These are phyloP conservation scores for Xylariomycetidae sp. DNA, from an alignment of 2,329 filamentous ascomycete genomes.

Conservation along the genomic window DNA sequence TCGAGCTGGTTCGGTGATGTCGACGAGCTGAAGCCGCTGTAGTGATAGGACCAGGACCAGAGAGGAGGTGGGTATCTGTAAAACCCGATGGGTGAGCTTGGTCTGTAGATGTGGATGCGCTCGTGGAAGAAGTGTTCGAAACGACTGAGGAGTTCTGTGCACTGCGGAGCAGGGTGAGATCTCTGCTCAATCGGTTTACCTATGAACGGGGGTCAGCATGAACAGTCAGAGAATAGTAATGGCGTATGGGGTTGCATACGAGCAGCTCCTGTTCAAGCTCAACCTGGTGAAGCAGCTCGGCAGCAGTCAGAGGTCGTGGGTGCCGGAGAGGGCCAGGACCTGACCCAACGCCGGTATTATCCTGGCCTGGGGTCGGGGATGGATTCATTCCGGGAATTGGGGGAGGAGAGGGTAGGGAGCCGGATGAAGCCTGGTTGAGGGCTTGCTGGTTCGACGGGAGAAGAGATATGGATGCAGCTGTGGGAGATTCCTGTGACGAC, in stretches of 20 bases:
- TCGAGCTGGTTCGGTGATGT: constrained; percentile 56
- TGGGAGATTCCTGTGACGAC: constrained; percentile 20
- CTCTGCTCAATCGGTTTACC: constrained; percentile 90
- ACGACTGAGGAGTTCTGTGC: constrained; percentile 63
- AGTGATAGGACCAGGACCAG: constrained; percentile 53
- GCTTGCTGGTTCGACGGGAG: constrained; percentile 47
- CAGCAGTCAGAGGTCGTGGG: constrained; percentile 79
- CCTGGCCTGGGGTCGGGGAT: constrained; percentile 21
- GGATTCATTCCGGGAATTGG: constrained; percentile 23
- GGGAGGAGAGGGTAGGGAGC: constrained; percentile 27
- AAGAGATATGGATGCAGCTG: constrained; percentile 46
- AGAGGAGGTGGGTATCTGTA: constrained; percentile 48
- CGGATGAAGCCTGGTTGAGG: constrained; percentile 36
- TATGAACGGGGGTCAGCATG: too few relatives aligned
- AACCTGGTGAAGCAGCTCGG: constrained; percentile 82
- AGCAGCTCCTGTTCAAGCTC: constrained; percentile 96
- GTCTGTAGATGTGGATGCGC: constrained; percentile 45
- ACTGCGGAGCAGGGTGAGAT: constrained; percentile 76
- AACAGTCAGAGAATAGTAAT: too few relatives aligned
- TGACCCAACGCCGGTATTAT: constrained; percentile 43
- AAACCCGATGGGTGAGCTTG: constrained; percentile 35
- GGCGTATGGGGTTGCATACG: constrained; percentile 43
- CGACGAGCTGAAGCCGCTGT: constrained; percentile 41
- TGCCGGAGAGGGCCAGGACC: constrained; percentile 76
- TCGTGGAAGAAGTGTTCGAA: constrained; percentile 60